These are phyloP conservation scores for Mariannaea elegans DNA, from an alignment of 2,329 filamentous ascomycete species.

Conservation along the genomic window DNA sequence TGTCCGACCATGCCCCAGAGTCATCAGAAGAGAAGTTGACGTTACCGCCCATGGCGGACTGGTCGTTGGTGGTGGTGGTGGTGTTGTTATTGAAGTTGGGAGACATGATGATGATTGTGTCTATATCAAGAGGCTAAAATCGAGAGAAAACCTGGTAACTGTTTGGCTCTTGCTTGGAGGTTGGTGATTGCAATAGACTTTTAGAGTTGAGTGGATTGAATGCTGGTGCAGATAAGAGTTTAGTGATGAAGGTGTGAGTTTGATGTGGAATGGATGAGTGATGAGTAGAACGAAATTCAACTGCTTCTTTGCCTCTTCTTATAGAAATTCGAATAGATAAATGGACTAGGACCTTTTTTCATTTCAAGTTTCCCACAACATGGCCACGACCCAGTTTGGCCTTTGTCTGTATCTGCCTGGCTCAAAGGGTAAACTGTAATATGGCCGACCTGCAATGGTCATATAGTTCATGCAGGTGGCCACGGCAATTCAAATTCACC, in stretches of 20 bases:
- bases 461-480: no score
- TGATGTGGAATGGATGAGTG: no score
- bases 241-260: background rate
- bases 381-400: background rate
- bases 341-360: background rate
- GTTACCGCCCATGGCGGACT: background rate
- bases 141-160: background rate
- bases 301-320: background rate
- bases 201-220: background rate
- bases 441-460: no score
- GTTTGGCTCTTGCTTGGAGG: background rate
- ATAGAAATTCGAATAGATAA: background rate
- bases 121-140: background rate
- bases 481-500: background rate
- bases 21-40: background rate
- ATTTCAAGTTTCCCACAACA: background rate
- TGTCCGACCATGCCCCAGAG: background rate
- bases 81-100: background rate
- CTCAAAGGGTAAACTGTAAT: no score
- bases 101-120: background rate
- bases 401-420: background rate
- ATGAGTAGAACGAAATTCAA: background rate
- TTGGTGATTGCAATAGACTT: background rate
- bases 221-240: background rate
- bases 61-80: background rate